Base-by-base conservation (phyloP, 1,284 basidiomycete species). In the Omphalotus olearius region DNA sequence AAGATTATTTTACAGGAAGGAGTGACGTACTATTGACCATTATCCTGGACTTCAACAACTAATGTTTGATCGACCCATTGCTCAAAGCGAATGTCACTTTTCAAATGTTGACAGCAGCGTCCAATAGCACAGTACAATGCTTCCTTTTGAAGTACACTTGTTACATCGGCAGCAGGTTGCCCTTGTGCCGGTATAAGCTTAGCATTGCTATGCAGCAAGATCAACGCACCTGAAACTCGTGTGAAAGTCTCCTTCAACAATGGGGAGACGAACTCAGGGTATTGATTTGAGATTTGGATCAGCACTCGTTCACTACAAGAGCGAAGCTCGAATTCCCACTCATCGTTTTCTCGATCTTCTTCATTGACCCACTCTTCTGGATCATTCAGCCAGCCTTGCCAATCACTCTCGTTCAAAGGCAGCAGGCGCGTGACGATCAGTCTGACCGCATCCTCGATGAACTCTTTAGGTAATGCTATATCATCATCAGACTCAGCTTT, bases 291-390 rank as follows among this genome's bases (percentile, higher is more conserved):
- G 16, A 96, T 69, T 9, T 88, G 84, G 71, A 93, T 82, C 18
- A 95, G 73, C 16, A 95, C 88, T 9, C 93, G 79, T 68, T 95
- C 93, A 35, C 87, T 89, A 59, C 93, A 95, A 2, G 91, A 85
- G 52, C 93, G 76, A 53, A 94, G 82, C 61, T 93, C 89, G 61
- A 80, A 95, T 54, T 91, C 85, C 93, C 93, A 96, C 54, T 85
- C 80, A 26, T 92, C 91, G 54, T 85, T 88, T 58, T 92, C 93
- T 57, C 85, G 88, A 55, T 90, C 88, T 67, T 94, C 91, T 1
- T 80, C 65, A 54, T 91, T 87, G 4, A 93, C 79, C 91, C 92
- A 96, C 62, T 93, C 90, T 69, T 96, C 93, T 0, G 92, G 91
- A 66, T 93, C 90, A 23, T 78, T 75, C 69, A 86, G 78, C 84